phyloP scores from a whole-genome alignment of 371 early-diverging fungal species.

The Mortierella sp. region DNA sequence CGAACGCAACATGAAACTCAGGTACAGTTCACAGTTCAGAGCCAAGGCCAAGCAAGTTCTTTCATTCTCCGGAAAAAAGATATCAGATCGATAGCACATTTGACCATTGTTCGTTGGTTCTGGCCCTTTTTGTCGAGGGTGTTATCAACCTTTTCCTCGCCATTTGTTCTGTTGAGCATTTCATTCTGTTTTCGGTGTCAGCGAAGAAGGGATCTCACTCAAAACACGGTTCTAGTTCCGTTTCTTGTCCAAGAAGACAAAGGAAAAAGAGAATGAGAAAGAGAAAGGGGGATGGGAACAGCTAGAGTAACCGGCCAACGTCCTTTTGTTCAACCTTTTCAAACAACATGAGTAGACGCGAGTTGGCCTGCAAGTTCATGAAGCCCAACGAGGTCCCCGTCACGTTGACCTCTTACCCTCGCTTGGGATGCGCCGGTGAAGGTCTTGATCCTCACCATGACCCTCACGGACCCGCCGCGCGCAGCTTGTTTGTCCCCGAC shows the following conservation, averaged over 20 bases:
- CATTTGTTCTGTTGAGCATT: neutral
- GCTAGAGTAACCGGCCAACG: too few relatives aligned
- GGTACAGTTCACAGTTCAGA: constrained; percentile 54
- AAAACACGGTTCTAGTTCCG: neutral
- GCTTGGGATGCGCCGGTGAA: constrained; percentile 86
- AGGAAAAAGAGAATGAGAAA: too few relatives aligned
- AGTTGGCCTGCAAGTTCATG: constrained; percentile 75
- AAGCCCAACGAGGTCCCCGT: constrained; percentile 81
- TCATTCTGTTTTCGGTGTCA: neutral
- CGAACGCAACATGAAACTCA: constrained; percentile 90
- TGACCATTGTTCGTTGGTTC: neutral
- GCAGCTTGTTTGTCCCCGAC: constrained; percentile 94
- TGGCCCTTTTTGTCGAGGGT: neutral
- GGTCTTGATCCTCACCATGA: constrained; percentile 81
- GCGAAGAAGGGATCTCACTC: neutral
- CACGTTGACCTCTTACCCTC: constrained; percentile 91
- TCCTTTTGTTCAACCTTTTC: neutral
- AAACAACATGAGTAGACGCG: constrained; percentile 66
- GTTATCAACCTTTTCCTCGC: neutral
- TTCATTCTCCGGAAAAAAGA: constrained; percentile 31
- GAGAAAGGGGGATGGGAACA: too few relatives aligned
- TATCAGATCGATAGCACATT: constrained; percentile 11
- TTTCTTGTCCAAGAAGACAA: neutral
- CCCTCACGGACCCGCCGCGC: constrained; percentile 76
- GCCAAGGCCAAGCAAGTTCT: neutral